A percentile compares a stretch with the other conserved stretches of the same genome.
Evolutionary conservation across 192 early-diverging fungal species (phyloP).

Genomic region (Coemansia sp.): DNA sequence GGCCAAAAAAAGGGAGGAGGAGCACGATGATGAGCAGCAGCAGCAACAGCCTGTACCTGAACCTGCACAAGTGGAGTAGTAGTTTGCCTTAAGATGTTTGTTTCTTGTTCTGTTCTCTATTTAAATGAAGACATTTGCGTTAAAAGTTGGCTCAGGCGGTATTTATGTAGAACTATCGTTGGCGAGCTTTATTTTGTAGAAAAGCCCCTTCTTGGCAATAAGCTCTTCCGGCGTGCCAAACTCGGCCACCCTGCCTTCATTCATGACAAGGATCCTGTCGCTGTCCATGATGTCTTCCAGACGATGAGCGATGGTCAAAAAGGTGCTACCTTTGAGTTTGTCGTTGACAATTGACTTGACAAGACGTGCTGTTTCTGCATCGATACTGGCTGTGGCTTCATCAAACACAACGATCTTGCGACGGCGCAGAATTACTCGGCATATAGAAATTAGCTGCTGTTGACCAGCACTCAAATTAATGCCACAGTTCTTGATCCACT

Average conservation of each 20-base stretch:
- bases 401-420: conserved; percentile 67
- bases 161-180: neutral
- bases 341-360: conserved; percentile 57
- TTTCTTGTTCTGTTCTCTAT: neutral
- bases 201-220: conserved; percentile 12
- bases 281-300: conserved; percentile 60
- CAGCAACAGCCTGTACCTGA: conserved; percentile 9
- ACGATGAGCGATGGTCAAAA: conserved; percentile 69
- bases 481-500: conserved; percentile 19
- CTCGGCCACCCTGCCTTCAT: conserved; percentile 59
- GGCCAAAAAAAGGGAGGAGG: conserved; percentile 26
- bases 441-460: conserved; percentile 78
- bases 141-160: neutral
- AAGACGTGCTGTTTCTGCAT: conserved; percentile 46
- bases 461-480: conserved; percentile 50
- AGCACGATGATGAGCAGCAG: conserved; percentile 8
- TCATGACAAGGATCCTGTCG: conserved; percentile 61
- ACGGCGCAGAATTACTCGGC: conserved; percentile 70
- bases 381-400: conserved; percentile 61
- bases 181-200: neutral
- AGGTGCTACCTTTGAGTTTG: conserved; percentile 59
- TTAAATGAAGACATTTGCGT: neutral
- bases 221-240: conserved; percentile 57
- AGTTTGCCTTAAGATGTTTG: neutral
- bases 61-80: neutral